phyloP scores from a whole-genome alignment of 768 basidiomycete species.

The Naganishia vaughanmartiniae region DNA sequence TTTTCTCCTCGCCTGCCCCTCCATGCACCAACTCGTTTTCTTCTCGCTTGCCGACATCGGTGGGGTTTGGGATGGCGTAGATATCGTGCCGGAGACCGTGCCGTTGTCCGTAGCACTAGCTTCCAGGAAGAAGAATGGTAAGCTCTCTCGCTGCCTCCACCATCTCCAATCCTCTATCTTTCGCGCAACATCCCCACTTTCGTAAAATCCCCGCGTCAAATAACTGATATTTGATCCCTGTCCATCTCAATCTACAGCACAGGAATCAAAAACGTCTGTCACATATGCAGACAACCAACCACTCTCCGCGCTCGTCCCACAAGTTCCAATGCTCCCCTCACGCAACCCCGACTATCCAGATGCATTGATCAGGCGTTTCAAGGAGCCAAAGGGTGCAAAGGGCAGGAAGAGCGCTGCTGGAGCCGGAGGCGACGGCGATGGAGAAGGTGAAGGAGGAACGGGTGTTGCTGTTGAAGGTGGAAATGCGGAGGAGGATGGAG shows the following conservation, averaged over 20 bases:
- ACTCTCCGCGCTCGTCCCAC: constrained; percentile 18
- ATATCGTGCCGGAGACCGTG: constrained; percentile 47
- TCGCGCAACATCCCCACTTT: too few species aligned
- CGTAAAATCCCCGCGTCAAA: too few species aligned
- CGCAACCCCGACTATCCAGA: constrained; percentile 26
- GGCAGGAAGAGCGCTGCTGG: constrained; percentile 5
- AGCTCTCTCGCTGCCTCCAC: too few species aligned
- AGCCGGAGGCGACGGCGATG: neutral
- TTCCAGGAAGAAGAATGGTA: constrained; percentile 28
- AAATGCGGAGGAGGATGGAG: neutral
- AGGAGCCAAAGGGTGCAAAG: neutral
- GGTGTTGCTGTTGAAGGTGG: neutral
- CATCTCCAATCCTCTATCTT: too few species aligned
- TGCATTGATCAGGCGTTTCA: constrained; percentile 7
- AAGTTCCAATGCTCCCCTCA: constrained; percentile 8
- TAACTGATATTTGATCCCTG: too few species aligned
- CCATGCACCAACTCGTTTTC: too few species aligned
- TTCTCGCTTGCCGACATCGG: too few species aligned
- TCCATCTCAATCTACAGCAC: neutral
- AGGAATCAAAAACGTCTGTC: neutral
- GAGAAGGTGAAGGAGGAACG: neutral
- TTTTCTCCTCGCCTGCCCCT: neutral
- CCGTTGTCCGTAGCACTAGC: constrained; percentile 38
- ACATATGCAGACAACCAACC: constrained; percentile 16
- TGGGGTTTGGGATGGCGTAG: constrained; percentile 28